A percentile compares a stretch with the other conserved stretches of the same genome.
phyloP scores from a whole-genome alignment of 2,329 filamentous ascomycete species.

The Fusarium burgessii region DNA sequence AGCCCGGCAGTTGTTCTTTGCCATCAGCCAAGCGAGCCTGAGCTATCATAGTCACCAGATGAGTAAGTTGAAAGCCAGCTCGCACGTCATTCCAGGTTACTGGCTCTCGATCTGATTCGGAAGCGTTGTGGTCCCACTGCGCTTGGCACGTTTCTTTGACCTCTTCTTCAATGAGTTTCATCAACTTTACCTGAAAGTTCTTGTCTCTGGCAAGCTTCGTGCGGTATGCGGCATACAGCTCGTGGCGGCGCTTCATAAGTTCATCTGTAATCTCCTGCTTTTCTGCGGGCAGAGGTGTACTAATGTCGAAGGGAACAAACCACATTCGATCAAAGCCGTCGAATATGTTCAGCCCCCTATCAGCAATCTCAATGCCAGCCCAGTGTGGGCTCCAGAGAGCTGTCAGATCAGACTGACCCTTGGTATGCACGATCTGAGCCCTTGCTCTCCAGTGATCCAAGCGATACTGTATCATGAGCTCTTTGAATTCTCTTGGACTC shows the following conservation, averaged over 20 bases:
- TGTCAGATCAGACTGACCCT: constrained; percentile 35
- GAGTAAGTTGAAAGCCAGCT: neutral
- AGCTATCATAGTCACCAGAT: constrained; percentile 34
- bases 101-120: neutral
- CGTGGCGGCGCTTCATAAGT: constrained; percentile 13
- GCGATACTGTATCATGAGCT: constrained; percentile 32
- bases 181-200: neutral
- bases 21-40: constrained; percentile 34
- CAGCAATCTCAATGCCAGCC: neutral
- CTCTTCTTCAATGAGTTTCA: constrained; percentile 28
- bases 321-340: constrained; percentile 43
- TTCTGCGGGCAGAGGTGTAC: constrained; percentile 20
- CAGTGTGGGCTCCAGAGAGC: constrained; percentile 37
- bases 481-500: constrained; percentile 27
- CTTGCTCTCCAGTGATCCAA: constrained; percentile 39
- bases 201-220: neutral
- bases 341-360: constrained; percentile 31
- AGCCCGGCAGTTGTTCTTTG: constrained; percentile 31
- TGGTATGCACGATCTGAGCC: constrained; percentile 33
- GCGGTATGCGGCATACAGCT: constrained; percentile 8
- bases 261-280: constrained; percentile 18
- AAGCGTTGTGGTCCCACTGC: constrained; percentile 32
- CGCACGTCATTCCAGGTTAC: constrained; percentile 30
- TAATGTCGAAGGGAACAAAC: constrained; percentile 38
- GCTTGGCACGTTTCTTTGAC: constrained; percentile 20